Conservation (phyloP, 1,284 basidiomycete species). For the Leccinum pachyderme region DNA sequence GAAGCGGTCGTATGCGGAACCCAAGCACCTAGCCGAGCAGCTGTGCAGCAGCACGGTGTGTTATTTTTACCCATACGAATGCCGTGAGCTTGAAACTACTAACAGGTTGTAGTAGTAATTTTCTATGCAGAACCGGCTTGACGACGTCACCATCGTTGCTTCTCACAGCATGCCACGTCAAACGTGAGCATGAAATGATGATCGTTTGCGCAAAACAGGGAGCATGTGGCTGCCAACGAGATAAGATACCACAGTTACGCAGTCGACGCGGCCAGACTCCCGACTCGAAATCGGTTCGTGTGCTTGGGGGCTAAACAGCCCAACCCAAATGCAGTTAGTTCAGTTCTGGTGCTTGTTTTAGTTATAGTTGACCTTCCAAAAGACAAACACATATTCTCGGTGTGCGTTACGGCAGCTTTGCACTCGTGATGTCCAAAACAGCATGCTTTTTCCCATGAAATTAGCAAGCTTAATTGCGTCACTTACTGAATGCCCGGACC, state of each 20-base stretch:
- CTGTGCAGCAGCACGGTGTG: not conserved
- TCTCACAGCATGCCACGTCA: constrained; percentile 4
- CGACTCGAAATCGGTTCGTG: not conserved
- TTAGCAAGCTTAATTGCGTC: not conserved
- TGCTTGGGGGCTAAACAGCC: not conserved
- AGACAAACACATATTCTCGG: no score
- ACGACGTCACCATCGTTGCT: not conserved
- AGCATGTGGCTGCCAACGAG: constrained; percentile 3
- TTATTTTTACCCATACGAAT: not conserved
- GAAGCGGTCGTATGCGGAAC: not conserved
- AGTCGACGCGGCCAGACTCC: not conserved
- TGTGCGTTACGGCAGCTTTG: not conserved
- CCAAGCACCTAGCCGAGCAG: not conserved
- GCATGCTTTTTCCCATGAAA: constrained; percentile 1
- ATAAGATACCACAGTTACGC: constrained; percentile 12
- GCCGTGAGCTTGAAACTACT: not conserved
- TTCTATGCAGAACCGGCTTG: no score
- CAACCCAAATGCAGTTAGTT: not conserved
- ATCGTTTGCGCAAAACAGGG: not conserved
- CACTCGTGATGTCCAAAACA: not conserved
- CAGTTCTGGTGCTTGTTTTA: not conserved
- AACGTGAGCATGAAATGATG: not conserved
- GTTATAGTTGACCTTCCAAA: not conserved
- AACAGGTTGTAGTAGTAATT: not conserved
- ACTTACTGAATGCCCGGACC: constrained; percentile 1